Base-by-base conservation (phyloP, 805 yeast genomes). In the Yarrowia sp. region DNA sequence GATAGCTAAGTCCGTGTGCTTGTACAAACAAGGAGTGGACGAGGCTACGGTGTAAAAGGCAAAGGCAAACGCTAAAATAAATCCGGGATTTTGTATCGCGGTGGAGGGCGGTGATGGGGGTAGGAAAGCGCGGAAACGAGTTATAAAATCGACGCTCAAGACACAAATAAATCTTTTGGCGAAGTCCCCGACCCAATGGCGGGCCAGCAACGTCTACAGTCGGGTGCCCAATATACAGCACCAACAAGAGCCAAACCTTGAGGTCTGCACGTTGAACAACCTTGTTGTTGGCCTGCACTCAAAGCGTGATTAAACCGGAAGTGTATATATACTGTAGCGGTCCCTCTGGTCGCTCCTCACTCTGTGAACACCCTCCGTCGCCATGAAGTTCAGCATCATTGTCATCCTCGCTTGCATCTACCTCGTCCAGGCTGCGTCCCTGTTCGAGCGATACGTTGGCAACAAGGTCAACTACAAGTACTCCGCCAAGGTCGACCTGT, bases 381-480 rank as follows among this genome's bases (percentile, higher is more conserved):
- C 29, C 39, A 49, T 49, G 58, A 49, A 49, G 58, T 53, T 53
- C 60, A 53, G 60, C 60, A 53, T 53, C 46, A 36, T 53, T 25
- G 60, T 38, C 46, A 25, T 53, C 19, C 46, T 53, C 46, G 60
- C 60, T 19, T 53, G 60, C 60, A 53, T 53, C 60, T 53, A 53
- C 60, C 36, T 53, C 12, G 60, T 53, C 35, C 46, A 36, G 36
- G 60, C 60, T 14, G 60, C 60, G 33, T 53, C 60, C 2, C 60
- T 53, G 10, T 53, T 36, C 27, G 60, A 53, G 60, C 60, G 60
- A 36, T 53, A 53, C 46, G 19, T 53, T 18, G 60, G 60, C 44
- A 53, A 53, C 60, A 53, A 53, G 60, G 60, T 53, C 60, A 53
- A 53, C 60, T 53, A 53, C 60, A 53, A 53, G 60, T 53, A 53